Evolutionary conservation across 2,329 filamentous ascomycete genomes (phyloP).

Genomic region (Trichoderma sp.): DNA sequence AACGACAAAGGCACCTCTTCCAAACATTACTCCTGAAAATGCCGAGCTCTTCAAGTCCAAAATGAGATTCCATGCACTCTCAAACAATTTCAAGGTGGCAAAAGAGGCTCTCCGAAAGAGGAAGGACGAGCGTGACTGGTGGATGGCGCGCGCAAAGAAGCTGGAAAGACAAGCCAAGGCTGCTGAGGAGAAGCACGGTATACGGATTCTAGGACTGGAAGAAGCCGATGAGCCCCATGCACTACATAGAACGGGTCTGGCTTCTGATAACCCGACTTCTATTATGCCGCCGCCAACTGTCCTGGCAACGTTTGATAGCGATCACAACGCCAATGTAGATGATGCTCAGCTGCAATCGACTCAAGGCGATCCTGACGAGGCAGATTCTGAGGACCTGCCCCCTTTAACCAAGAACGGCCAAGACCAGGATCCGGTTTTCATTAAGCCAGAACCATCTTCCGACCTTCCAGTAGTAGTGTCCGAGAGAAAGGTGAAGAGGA

Average conservation of each 20-base stretch:
- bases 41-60: constrained; percentile 39
- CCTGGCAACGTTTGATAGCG: constrained; percentile 17
- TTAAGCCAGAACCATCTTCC: constrained; percentile 56
- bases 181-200: constrained; percentile 40
- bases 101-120: constrained; percentile 41
- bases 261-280: constrained; percentile 21
- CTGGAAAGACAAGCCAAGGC: constrained; percentile 44
- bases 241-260: constrained; percentile 19
- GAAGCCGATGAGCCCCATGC: neutral
- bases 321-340: constrained; percentile 14
- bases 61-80: constrained; percentile 42
- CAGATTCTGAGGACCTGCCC: constrained; percentile 26
- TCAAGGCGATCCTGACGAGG: constrained; percentile 22
- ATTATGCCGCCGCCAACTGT: neutral
- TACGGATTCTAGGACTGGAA: constrained; percentile 31
- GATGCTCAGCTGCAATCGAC: constrained; percentile 24
- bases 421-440: constrained; percentile 16
- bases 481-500: constrained; percentile 49
- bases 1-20: neutral
- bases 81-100: constrained; percentile 41
- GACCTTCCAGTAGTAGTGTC: constrained; percentile 52
- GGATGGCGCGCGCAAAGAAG: constrained; percentile 45
- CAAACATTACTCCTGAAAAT: neutral
- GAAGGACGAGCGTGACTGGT: constrained; percentile 43
- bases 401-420: constrained; percentile 22